Conservation (phyloP, 305 asterid species). For the Solanum hybrid region DNA sequence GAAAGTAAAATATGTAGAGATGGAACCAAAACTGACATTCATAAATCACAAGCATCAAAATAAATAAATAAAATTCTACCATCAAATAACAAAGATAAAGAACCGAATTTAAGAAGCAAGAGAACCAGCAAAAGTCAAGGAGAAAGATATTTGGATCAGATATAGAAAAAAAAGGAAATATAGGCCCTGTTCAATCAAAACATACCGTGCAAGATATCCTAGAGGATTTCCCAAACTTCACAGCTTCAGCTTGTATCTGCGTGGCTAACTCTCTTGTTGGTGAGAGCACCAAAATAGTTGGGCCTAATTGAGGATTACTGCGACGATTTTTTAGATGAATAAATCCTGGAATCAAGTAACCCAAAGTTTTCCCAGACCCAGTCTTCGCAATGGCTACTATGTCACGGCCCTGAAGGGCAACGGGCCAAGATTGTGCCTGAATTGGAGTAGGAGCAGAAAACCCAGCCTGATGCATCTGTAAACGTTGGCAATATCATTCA, state of each 20-base stretch:
- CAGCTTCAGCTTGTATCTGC: conserved; percentile 18
- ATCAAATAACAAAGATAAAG: neutral
- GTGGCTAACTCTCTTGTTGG: conserved; percentile 18
- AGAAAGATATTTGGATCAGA: neutral
- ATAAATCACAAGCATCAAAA: neutral
- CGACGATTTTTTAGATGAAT: conserved; percentile 7
- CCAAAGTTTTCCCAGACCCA: conserved; percentile 18
- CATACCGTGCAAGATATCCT: conserved; percentile 15
- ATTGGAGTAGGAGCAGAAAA: conserved; percentile 19
- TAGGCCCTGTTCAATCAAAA: neutral
- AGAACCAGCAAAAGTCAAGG: neutral
- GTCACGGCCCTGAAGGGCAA: conserved; percentile 17
- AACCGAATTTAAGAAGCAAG: neutral
- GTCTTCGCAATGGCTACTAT: conserved; percentile 20
- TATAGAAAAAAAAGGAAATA: neutral
- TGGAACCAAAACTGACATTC: neutral
- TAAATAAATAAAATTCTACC: neutral
- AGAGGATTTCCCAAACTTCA: conserved; percentile 11
- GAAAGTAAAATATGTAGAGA: neutral
- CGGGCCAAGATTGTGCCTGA: conserved; percentile 20
- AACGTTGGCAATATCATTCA: conserved; percentile 37
- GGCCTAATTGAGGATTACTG: conserved; percentile 13
- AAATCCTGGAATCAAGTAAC: conserved; percentile 14
- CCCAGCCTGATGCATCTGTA: conserved; percentile 53
- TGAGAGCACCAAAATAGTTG: conserved; percentile 14